phyloP scores from a whole-genome alignment of 2,329 filamentous ascomycete genomes.

The Fusarium nanum region DNA sequence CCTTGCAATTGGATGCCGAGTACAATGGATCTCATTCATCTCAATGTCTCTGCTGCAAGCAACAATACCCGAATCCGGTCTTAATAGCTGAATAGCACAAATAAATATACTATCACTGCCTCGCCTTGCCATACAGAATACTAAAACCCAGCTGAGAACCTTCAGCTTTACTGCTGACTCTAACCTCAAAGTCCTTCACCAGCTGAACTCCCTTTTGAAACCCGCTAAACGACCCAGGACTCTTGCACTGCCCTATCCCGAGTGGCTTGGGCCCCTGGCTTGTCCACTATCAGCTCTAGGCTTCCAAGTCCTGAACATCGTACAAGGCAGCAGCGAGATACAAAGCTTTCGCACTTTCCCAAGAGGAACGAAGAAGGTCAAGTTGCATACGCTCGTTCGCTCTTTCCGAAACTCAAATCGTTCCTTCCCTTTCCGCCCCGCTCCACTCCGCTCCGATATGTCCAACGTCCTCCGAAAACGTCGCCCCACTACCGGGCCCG shows the following conservation, averaged over 20 bases:
- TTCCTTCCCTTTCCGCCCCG: neutral
- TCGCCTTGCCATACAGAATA: neutral
- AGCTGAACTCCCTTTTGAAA: slow-evolving; percentile 32
- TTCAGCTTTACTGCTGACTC: slow-evolving; percentile 1
- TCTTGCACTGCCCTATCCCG: slow-evolving; percentile 24
- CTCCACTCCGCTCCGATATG: slow-evolving; percentile 33
- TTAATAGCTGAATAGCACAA: neutral
- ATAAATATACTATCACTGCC: neutral
- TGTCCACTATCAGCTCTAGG: slow-evolving; percentile 21
- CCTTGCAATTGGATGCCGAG: neutral
- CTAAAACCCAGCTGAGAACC: neutral
- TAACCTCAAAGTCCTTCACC: slow-evolving; percentile 7
- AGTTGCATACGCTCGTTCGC: neutral
- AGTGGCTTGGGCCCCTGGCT: slow-evolving; percentile 40
- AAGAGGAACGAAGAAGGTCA: neutral
- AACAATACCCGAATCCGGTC: slow-evolving; percentile 8
- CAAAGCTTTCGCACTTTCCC: slow-evolving; percentile 36
- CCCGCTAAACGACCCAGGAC: slow-evolving; percentile 32
- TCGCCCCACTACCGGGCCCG: slow-evolving; percentile 41
- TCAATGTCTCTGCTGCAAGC: slow-evolving; percentile 23
- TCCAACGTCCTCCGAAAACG: slow-evolving; percentile 37
- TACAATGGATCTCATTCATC: neutral
- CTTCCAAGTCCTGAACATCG: slow-evolving; percentile 17
- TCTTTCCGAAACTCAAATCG: neutral
- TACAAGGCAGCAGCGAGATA: slow-evolving; percentile 46